Percentiles rank a stretch among this genome's conserved stretches.
phyloP scores from a whole-genome alignment of 306 rosid genomes.

The Dicorynia guianensis region DNA sequence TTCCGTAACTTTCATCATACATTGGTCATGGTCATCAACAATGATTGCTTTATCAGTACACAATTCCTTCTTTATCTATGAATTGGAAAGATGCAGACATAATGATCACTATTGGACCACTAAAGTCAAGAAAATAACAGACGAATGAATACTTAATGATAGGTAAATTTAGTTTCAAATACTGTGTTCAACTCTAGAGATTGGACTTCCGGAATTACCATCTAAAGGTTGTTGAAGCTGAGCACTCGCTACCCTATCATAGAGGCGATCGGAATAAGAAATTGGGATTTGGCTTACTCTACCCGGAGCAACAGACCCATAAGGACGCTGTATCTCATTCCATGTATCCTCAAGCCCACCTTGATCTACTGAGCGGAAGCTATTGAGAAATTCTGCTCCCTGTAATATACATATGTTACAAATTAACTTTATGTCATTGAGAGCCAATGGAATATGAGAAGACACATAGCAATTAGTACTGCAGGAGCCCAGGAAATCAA shows the following conservation, averaged over 20 bases:
- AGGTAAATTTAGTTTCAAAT: slow-evolving; percentile 8
- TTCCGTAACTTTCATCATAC: background rate
- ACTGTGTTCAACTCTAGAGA: background rate
- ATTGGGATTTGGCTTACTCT: slow-evolving; percentile 42
- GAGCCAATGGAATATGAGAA: background rate
- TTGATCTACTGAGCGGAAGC: slow-evolving; percentile 68
- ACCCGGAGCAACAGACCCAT: slow-evolving; percentile 47
- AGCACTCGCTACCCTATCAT: slow-evolving; percentile 41
- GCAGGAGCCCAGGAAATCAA: background rate
- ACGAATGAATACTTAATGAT: background rate
- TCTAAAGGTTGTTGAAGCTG: slow-evolving; percentile 72
- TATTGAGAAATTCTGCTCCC: slow-evolving; percentile 78
- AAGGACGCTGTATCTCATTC: slow-evolving; percentile 72
- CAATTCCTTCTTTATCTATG: background rate
- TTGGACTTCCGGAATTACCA: slow-evolving; percentile 46
- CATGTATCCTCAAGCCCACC: slow-evolving; percentile 75
- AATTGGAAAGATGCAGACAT: background rate
- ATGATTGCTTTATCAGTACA: background rate
- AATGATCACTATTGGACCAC: background rate
- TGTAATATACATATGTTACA: slow-evolving; percentile 30
- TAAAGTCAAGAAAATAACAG: background rate
- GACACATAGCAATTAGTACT: background rate
- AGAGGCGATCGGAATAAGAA: slow-evolving; percentile 43
- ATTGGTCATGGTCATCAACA: background rate
- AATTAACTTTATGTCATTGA: slow-evolving; percentile 3